Evolutionary conservation across 2,329 filamentous ascomycete species (phyloP), one percentile per base, ranked within the genome.

Genomic region (Microcera coccophila): DNA sequence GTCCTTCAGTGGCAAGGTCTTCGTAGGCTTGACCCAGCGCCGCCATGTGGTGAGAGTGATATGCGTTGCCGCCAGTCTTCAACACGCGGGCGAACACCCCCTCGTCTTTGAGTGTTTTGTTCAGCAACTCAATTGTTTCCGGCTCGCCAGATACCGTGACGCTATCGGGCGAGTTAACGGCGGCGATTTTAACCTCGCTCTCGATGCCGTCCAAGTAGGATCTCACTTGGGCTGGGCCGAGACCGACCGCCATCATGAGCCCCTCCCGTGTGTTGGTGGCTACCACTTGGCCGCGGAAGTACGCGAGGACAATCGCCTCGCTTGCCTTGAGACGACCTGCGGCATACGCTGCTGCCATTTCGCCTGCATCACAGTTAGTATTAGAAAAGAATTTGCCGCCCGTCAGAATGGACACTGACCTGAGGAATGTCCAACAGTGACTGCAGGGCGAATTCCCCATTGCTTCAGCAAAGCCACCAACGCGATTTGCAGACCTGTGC

Each of bases 221-320:
- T 58, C 59, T 4, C 46, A 39, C 10, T 45, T 26, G 7, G 62
- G 50, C 48, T 17, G 48, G 41, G 1, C 62, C 60, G 0, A 70
- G 50, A 1, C 65, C 66, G 4, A 70, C 53, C 3, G 66, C 66
- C 9, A 64, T 61, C 69, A 72, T 72, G 10, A 52, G 55, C 1
- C 61, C 62, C 2, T 37, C 33, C 1, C 49, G 35, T 14, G 44
- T 47, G 14, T 52, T 42, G 8, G 9, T 28, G 9, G 24, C 14
- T 8, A 14, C 14, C 9, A 28, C 24, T 28, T 9, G 24, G 3
- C 70, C 71, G 9, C 71, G 63, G 42, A 65, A 65, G 47, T 67
- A 72, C 1, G 68, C 65, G 1, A 62, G 50, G 8, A 53, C 53
- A 10, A 66, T 57, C 2, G 63, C 64, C 14, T 58, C 50, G 3